phyloP scores from a whole-genome alignment of 116 monocot species.

The Trichopus zeylanicus region DNA sequence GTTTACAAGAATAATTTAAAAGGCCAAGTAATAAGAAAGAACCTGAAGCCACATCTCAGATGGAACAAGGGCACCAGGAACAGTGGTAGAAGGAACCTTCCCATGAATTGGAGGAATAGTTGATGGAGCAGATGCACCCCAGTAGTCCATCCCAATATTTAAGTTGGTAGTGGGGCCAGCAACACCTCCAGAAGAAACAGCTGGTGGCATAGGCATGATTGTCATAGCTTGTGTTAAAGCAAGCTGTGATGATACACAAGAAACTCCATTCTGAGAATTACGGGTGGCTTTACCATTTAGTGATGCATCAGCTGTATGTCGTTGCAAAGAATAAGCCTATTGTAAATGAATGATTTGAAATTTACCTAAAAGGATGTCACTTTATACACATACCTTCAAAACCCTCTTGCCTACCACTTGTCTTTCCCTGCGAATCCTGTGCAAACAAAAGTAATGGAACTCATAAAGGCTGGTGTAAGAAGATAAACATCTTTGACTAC shows the following conservation, averaged over 20 bases:
- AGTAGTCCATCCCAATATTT: constrained; percentile 97
- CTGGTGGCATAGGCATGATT: constrained; percentile 35
- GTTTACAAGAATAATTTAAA: background rate
- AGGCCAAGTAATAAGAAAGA: background rate
- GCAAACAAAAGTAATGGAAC: constrained; percentile 2
- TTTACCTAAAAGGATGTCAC: background rate
- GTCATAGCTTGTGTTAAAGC: constrained; percentile 31
- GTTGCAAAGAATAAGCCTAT: background rate
- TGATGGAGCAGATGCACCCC: constrained; percentile 55
- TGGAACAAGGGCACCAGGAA: constrained; percentile 29
- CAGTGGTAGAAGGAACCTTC: constrained; percentile 42
- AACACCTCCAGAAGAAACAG: constrained; percentile 29
- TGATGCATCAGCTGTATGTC: constrained; percentile 20
- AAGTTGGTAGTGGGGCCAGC: constrained; percentile 69
- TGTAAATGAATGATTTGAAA: background rate
- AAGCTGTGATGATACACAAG: constrained; percentile 27
- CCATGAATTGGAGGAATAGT: constrained; percentile 44
- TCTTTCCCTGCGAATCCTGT: constrained; percentile 73
- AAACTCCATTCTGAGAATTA: constrained; percentile 62
- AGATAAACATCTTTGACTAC: background rate
- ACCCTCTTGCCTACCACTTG: constrained; percentile 35
- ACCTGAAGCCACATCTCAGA: constrained; percentile 77
- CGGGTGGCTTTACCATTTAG: constrained; percentile 35
- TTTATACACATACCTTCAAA: constrained; percentile 40
- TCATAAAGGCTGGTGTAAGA: background rate